Percentiles rank a stretch among this genome's conserved stretches.
Evolutionary conservation across 75 land plant genomes (phyloP).

Genomic region (Pseudotsuga menziesii): DNA sequence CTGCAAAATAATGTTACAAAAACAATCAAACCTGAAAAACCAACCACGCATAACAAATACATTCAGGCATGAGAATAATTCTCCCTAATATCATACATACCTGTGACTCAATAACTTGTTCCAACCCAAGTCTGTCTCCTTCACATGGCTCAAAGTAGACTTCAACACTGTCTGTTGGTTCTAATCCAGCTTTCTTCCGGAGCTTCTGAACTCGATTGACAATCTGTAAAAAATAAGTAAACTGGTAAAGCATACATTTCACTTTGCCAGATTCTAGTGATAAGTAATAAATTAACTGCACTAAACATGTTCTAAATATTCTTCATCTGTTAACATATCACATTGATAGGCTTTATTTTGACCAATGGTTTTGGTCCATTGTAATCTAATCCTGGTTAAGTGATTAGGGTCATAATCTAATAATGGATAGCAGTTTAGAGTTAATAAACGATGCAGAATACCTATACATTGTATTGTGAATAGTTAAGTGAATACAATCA

Average conservation of each 20-base stretch:
- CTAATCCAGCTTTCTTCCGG: constrained; percentile 87
- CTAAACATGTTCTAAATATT: background rate
- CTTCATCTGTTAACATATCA: no score
- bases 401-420: no score
- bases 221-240: constrained; percentile 39
- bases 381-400: no score
- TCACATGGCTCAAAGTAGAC: constrained; percentile 56
- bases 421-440: no score
- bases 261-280: background rate
- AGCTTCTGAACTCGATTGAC: constrained; percentile 93
- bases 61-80: no score
- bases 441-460: no score
- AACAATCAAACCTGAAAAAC: background rate
- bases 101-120: constrained; percentile 65
- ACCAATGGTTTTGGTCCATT: no score
- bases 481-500: no score
- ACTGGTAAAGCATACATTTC: background rate
- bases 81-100: constrained; percentile 18
- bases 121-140: constrained; percentile 18
- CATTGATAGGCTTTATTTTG: no score
- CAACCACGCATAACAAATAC: background rate
- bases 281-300: background rate
- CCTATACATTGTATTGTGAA: no score
- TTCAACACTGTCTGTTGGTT: constrained; percentile 90
- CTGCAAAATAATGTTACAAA: constrained; percentile 29